These are phyloP conservation scores for Magnaporthales sp. DNA, from an alignment of 2,329 filamentous ascomycete genomes.

Conservation along the genomic window DNA sequence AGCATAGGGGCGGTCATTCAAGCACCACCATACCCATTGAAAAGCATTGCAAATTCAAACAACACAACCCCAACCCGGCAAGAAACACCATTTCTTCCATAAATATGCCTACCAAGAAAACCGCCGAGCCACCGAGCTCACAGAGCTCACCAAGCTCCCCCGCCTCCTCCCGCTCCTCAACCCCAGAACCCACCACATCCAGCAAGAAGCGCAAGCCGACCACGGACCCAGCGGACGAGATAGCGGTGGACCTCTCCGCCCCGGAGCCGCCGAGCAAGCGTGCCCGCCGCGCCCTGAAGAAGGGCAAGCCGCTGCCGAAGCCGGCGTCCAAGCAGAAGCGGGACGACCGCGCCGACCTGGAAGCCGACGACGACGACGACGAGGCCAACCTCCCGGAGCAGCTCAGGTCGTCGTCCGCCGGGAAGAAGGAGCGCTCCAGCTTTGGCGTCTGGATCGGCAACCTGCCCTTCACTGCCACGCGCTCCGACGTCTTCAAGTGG, in stretches of 20 bases:
- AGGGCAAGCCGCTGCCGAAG: slow-evolving; percentile 53
- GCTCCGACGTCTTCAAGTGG: slow-evolving; percentile 68
- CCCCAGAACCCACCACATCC: slow-evolving; percentile 1
- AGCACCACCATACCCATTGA: background rate
- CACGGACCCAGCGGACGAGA: slow-evolving; percentile 46
- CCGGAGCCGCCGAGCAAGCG: slow-evolving; percentile 95
- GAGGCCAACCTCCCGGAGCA: slow-evolving; percentile 5
- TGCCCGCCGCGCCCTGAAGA: slow-evolving; percentile 81
- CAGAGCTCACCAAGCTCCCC: background rate
- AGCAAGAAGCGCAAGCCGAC: slow-evolving; percentile 63
- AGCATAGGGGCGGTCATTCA: background rate
- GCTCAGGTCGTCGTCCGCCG: background rate
- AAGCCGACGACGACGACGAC: slow-evolving; percentile 7
- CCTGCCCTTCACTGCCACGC: slow-evolving; percentile 72
- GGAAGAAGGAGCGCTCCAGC: slow-evolving; percentile 56
- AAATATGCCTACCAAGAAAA: background rate
- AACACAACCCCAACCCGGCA: background rate
- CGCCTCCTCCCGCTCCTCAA: background rate
- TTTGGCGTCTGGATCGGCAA: slow-evolving; percentile 96
- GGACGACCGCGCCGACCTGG: background rate
- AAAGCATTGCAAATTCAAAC: background rate
- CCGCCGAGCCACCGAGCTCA: background rate
- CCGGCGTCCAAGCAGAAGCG: slow-evolving; percentile 27
- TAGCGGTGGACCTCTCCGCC: slow-evolving; percentile 83
- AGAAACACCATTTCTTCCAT: too few relatives aligned